Evolutionary conservation across 129 eudicot genomes (phyloP).

Genomic region (Escallonia herrerae): DNA sequence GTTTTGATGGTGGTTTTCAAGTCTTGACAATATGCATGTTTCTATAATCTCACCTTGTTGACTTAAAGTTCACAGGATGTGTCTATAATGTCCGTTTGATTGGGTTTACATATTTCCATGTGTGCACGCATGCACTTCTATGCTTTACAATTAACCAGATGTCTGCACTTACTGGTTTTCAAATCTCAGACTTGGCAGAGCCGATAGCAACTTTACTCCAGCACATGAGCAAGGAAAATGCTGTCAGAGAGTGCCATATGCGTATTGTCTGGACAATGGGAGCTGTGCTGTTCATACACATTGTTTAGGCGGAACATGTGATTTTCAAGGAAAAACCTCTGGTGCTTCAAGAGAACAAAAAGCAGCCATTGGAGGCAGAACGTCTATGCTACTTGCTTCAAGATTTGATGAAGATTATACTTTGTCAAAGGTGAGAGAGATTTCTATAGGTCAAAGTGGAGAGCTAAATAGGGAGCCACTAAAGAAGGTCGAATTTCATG

Average conservation of each 20-base stretch:
- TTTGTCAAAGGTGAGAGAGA: slow-evolving; percentile 13
- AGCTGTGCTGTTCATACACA: slow-evolving; percentile 22
- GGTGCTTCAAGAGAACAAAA: slow-evolving; percentile 24
- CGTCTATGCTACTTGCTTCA: slow-evolving; percentile 21
- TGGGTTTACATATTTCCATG: not conserved
- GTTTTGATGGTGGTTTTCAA: too few species aligned
- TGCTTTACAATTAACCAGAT: not conserved
- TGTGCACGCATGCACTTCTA: not conserved
- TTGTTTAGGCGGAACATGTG: slow-evolving; percentile 13
- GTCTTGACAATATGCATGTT: too few species aligned
- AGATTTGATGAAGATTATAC: slow-evolving; percentile 17
- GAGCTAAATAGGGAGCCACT: slow-evolving; percentile 15
- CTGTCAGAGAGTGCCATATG: slow-evolving; percentile 32
- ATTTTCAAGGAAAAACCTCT: slow-evolving; percentile 13
- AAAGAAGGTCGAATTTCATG: slow-evolving; percentile 25
- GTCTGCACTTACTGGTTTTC: not conserved
- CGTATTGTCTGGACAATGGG: slow-evolving; percentile 28
- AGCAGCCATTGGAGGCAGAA: slow-evolving; percentile 5
- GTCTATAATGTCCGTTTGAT: not conserved
- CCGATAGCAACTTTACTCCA: slow-evolving; percentile 15
- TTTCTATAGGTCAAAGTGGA: slow-evolving; percentile 20
- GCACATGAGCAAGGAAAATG: slow-evolving; percentile 23
- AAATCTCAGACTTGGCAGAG: slow-evolving; percentile 29
- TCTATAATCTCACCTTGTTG: too few species aligned
- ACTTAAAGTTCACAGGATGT: not conserved